Evolutionary conservation across 1,284 basidiomycete species (phyloP).

Genomic region (Malassezia caprae): DNA sequence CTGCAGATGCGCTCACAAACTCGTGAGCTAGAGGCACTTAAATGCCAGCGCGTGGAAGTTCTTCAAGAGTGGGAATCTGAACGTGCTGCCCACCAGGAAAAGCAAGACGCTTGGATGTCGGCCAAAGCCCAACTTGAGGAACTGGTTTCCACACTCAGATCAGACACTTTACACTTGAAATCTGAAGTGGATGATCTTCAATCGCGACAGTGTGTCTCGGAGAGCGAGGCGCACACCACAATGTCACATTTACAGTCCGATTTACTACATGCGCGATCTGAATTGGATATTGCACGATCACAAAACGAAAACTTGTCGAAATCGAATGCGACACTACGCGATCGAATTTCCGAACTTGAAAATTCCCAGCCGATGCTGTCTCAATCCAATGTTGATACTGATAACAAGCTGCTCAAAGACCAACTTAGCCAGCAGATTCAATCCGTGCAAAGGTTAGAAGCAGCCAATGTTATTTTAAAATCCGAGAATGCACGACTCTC

Average conservation of each 20-base stretch:
- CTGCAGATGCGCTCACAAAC: constrained; percentile 26
- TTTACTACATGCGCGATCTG: constrained; percentile 16
- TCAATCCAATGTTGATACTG: constrained; percentile 7
- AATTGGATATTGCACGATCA: constrained; percentile 12
- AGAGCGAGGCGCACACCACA: constrained; percentile 4
- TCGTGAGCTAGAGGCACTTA: constrained; percentile 34
- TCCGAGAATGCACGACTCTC: constrained; percentile 25
- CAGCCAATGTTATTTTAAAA: constrained; percentile 20
- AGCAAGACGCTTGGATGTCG: constrained; percentile 21
- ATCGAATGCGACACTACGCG: neutral
- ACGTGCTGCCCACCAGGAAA: constrained; percentile 20
- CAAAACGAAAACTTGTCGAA: constrained; percentile 8
- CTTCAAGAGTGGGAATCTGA: constrained; percentile 35
- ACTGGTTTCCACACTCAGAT: constrained; percentile 20
- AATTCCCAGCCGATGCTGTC: constrained; percentile 14
- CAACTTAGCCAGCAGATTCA: constrained; percentile 21
- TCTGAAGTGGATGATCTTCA: constrained; percentile 16
- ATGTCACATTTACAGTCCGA: constrained; percentile 18
- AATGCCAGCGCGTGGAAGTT: constrained; percentile 33
- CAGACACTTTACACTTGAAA: constrained; percentile 20
- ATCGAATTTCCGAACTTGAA: constrained; percentile 21
- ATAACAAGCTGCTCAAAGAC: constrained; percentile 19
- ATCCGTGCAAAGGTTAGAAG: constrained; percentile 23
- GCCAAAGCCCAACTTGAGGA: constrained; percentile 21
- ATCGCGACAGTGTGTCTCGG: constrained; percentile 7